phyloP scores from a whole-genome alignment of 2,329 filamentous ascomycete genomes.

The Nectriaceae sp. region DNA sequence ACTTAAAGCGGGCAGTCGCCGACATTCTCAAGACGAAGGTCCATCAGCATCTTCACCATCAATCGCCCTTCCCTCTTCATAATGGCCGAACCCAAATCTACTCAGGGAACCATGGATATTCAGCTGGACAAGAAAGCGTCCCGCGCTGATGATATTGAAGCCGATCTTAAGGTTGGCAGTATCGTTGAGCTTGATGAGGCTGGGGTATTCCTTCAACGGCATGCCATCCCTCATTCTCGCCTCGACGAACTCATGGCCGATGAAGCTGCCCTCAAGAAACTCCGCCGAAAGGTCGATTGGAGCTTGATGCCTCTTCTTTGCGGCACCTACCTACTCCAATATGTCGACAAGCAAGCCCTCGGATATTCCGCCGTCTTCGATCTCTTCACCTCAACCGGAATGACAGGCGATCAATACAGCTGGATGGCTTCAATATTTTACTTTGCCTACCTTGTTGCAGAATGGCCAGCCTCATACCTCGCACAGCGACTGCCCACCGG shows the following conservation, averaged over 20 bases:
- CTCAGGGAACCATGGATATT: conserved; percentile 11
- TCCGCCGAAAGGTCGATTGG: conserved; percentile 35
- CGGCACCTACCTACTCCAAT: conserved; percentile 47
- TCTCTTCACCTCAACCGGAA: conserved; percentile 22
- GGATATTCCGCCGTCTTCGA: conserved; percentile 53
- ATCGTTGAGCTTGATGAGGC: conserved; percentile 29
- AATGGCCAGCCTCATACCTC: conserved; percentile 43
- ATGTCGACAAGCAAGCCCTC: conserved; percentile 55
- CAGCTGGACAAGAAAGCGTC: conserved; percentile 24
- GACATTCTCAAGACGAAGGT: too few species aligned
- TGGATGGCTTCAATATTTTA: conserved; percentile 46
- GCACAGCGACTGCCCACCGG: conserved; percentile 49
- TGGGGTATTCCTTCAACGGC: conserved; percentile 28
- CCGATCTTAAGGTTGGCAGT: conserved; percentile 25
- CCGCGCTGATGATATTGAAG: conserved; percentile 23
- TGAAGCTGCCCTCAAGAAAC: conserved; percentile 27
- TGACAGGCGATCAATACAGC: neutral
- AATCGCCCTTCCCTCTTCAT: neutral
- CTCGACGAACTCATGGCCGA: conserved; percentile 27
- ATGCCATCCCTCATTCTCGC: conserved; percentile 24
- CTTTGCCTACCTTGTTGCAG: conserved; percentile 48
- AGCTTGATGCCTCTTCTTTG: conserved; percentile 47
- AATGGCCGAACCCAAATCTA: conserved; percentile 19
- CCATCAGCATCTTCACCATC: too few species aligned
- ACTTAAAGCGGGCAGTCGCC: conserved; percentile 19